Evolutionary conservation across 73 alveolate genomes (phyloP), one percentile per base, ranked within the genome.

Genomic region (Uronychia binucleata): DNA sequence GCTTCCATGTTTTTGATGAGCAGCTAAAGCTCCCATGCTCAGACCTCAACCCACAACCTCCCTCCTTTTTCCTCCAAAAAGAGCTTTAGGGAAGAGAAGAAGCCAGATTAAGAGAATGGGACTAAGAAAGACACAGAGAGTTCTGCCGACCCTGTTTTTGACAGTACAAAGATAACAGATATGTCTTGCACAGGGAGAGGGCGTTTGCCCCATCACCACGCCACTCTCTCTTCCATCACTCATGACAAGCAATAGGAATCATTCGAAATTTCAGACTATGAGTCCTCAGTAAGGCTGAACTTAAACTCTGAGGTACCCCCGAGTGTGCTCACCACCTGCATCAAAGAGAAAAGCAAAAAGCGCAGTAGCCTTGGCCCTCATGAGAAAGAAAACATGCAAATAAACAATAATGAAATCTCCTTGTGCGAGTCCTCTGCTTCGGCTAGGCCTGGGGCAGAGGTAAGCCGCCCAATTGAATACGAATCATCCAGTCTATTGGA

Each of bases 191-290:
- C n/a, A n/a, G n/a, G n/a, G n/a, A n/a, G n/a, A n/a, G n/a, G n/a
- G n/a, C n/a, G n/a, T n/a, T n/a, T n/a, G n/a, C n/a, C n/a, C n/a
- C n/a, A n/a, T n/a, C n/a, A n/a, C n/a, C n/a, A n/a, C n/a, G n/a
- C n/a, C n/a, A n/a, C n/a, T n/a, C n/a, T n/a, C n/a, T n/a, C n/a
- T n/a, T n/a, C n/a, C n/a, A n/a, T n/a, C n/a, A n/a, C n/a, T n/a
- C n/a, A n/a, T n/a, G n/a, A n/a, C n/a, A n/a, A n/a, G n/a, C 67
- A 46, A 46, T 46, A 46, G 67, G 67, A 46, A 46, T 46, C 67
- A 5, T 46, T 46, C 19, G 67, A 46, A 46, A 46, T 46, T 46
- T 46, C 67, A 46, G 67, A 46, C 19, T 46, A 46, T 46, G 67
- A 46, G 5, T 46, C 67, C 19, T 46, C 67, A 11, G 67, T 46